Conservation (phyloP, 805 yeast species). For the Ogataea dorogensis region DNA sequence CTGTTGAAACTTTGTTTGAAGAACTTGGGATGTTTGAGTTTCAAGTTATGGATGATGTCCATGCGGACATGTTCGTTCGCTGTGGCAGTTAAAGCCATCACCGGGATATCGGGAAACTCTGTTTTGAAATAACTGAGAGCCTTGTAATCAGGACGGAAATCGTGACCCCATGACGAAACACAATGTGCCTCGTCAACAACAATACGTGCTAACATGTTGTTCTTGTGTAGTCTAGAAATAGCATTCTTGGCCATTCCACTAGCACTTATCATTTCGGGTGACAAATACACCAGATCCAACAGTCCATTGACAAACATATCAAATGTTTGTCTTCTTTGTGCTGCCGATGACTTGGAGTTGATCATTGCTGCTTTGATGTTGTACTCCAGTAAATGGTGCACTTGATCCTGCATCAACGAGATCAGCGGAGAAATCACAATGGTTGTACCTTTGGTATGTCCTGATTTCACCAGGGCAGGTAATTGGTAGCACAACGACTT, state of each 20-base stretch:
- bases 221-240: conserved; percentile 54
- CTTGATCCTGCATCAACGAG: conserved; percentile 97
- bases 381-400: conserved; percentile 66
- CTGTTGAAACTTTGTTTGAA: conserved; percentile 92
- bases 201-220: conserved; percentile 67
- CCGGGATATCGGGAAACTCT: conserved; percentile 75
- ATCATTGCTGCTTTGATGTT: conserved; percentile 85
- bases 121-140: conserved; percentile 69
- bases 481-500: conserved; percentile 93
- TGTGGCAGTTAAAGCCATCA: conserved; percentile 96
- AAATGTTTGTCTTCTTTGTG: conserved; percentile 62
- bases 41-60: conserved; percentile 80
- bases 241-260: conserved; percentile 66
- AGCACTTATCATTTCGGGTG: conserved; percentile 91
- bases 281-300: conserved; percentile 75
- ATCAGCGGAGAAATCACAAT: conserved; percentile 92
- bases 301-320: conserved; percentile 62
- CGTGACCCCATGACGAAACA: conserved; percentile 98
- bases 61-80: conserved; percentile 87
- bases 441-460: conserved; percentile 78
- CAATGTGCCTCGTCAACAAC: conserved; percentile 98
- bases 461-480: conserved; percentile 81
- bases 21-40: conserved; percentile 57
- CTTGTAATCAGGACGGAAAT: conserved; percentile 94
- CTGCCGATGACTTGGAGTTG: conserved; percentile 67